These are phyloP conservation scores for Elsinoe necatrix DNA, from an alignment of 2,329 filamentous ascomycete genomes.

Conservation along the genomic window DNA sequence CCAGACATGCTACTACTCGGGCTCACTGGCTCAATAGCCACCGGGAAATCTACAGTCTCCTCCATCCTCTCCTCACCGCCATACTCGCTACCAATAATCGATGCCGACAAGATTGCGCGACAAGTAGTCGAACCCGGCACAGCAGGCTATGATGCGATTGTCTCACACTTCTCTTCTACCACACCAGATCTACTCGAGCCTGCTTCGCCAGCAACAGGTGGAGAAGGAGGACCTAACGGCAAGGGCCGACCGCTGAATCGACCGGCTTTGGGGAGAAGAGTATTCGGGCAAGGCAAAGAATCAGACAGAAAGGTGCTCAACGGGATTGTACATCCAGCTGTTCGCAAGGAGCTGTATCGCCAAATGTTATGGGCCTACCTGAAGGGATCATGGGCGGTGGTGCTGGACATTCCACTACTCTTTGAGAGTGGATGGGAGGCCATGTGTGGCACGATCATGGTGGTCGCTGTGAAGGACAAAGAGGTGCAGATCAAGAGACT, in stretches of 20 bases:
- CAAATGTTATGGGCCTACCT: conserved; percentile 65
- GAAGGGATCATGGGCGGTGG: conserved; percentile 73
- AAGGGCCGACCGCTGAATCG: conserved; percentile 73
- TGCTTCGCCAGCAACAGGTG: conserved; percentile 35
- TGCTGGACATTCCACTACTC: conserved; percentile 83
- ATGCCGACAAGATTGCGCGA: conserved; percentile 86
- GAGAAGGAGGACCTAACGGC: conserved; percentile 47
- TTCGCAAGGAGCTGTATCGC: conserved; percentile 72
- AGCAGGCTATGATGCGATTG: conserved; percentile 70
- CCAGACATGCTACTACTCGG: conserved; percentile 85
- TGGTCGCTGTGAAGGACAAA: conserved; percentile 76
- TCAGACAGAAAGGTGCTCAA: conserved; percentile 73
- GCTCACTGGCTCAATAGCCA: conserved; percentile 93
- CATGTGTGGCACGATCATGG: conserved; percentile 75
- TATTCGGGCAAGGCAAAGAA: conserved; percentile 74
- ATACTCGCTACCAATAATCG: conserved; percentile 81
- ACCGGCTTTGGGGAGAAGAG: conserved; percentile 70
- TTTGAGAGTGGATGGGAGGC: conserved; percentile 83
- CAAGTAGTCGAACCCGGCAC: conserved; percentile 92
- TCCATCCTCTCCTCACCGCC: conserved; percentile 69
- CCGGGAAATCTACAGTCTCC: conserved; percentile 95
- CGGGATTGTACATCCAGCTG: conserved; percentile 84
- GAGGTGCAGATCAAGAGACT: conserved; percentile 74
- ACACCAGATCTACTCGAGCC: conserved; percentile 79
- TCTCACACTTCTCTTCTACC: conserved; percentile 68